Conservation (phyloP, 371 early-diverging fungal species). For the Mortierella sp. region DNA sequence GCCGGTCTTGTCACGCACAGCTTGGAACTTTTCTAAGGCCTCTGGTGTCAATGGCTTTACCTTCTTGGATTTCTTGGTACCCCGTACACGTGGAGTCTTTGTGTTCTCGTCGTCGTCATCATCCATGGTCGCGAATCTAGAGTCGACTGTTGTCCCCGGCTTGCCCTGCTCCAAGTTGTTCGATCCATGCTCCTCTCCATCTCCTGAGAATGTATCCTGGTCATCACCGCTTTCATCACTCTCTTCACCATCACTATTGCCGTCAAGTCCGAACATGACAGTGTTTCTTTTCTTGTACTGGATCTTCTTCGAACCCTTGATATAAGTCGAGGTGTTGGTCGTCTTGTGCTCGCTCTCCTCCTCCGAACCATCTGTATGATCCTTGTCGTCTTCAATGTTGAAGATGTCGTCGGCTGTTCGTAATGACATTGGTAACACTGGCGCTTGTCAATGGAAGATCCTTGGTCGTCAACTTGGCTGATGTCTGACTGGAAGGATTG, state of each 20-base stretch:
- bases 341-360: slow-evolving; percentile 18
- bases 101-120: slow-evolving; percentile 23
- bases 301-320: slow-evolving; percentile 15
- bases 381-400: slow-evolving; percentile 22
- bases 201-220: slow-evolving; percentile 50
- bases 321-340: background rate
- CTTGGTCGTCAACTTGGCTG: too few species aligned
- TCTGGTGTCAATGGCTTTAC: slow-evolving; percentile 75
- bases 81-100: slow-evolving; percentile 23
- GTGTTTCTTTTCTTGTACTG: slow-evolving; percentile 18
- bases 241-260: slow-evolving; percentile 39
- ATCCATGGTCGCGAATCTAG: slow-evolving; percentile 15
- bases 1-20: slow-evolving; percentile 79
- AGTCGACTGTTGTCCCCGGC: slow-evolving; percentile 4
- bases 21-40: slow-evolving; percentile 77
- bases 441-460: background rate
- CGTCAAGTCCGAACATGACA: slow-evolving; percentile 52
- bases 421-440: slow-evolving; percentile 18
- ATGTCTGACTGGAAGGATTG: too few species aligned
- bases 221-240: slow-evolving; percentile 22
- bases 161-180: slow-evolving; percentile 31
- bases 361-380: slow-evolving; percentile 43
- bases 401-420: slow-evolving; percentile 35
- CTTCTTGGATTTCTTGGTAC: slow-evolving; percentile 56
- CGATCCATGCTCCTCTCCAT: slow-evolving; percentile 39